Evolutionary conservation across 164 flowering plant species (phyloP).

Genomic region (Akebia trifoliata): DNA sequence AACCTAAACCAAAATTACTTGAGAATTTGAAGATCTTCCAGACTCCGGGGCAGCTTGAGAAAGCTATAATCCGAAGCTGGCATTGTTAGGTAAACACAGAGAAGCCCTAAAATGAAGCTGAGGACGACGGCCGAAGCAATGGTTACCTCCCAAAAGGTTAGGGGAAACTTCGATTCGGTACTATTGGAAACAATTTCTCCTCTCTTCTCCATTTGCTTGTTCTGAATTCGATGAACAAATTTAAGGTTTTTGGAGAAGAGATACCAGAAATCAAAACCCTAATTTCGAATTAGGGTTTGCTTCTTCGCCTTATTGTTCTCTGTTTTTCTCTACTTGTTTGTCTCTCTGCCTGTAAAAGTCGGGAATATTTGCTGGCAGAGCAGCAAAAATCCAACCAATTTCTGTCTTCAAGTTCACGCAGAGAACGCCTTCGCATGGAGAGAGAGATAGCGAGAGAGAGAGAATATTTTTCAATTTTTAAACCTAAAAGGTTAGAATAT

Average conservation of each 20-base stretch:
- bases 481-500: background rate
- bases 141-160: slow-evolving; percentile 52
- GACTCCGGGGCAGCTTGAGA: slow-evolving; percentile 73
- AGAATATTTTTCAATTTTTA: too few species aligned
- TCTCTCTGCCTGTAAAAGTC: background rate
- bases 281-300: background rate
- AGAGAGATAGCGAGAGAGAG: background rate
- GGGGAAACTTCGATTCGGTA: too few species aligned
- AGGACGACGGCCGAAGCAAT: slow-evolving; percentile 48
- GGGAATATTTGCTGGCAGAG: slow-evolving; percentile 4
- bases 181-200: too few species aligned
- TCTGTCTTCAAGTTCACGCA: background rate
- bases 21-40: slow-evolving; percentile 77
- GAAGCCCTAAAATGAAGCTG: slow-evolving; percentile 49
- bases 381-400: background rate
- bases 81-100: slow-evolving; percentile 68
- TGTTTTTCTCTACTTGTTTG: background rate
- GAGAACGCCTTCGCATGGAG: background rate
- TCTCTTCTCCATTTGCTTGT: too few species aligned
- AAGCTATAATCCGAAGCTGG: slow-evolving; percentile 88
- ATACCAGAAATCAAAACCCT: background rate
- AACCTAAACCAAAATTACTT: slow-evolving; percentile 32
- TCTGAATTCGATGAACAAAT: too few species aligned
- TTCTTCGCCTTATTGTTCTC: background rate
- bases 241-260: too few species aligned